Evolutionary conservation across 139 green algal genomes (phyloP).

Genomic region (Coelastrella sp.): DNA sequence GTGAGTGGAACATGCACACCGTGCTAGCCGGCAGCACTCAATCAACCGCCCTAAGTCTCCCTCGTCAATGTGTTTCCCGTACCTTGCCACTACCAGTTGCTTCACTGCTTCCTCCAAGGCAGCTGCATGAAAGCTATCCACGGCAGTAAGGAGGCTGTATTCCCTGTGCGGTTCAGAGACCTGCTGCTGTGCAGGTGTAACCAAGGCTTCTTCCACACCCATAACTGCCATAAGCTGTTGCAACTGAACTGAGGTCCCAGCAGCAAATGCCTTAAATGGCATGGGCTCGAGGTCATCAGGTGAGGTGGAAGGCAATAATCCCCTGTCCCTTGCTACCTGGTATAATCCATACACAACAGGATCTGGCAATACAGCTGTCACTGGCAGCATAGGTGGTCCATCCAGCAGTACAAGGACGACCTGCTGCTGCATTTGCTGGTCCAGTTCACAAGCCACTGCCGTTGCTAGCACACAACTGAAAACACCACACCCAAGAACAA

Average conservation of each 20-base stretch:
- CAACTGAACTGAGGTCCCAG: background rate
- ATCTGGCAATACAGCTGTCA: conserved; percentile 35
- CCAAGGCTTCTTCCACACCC: background rate
- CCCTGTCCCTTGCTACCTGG: conserved; percentile 8
- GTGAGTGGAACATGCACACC: background rate
- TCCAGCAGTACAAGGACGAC: conserved; percentile 76
- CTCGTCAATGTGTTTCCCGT: background rate
- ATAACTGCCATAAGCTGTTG: conserved; percentile 6
- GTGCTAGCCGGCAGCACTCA: conserved; percentile 7
- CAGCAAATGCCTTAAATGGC: conserved; percentile 5
- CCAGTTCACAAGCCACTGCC: conserved; percentile 57
- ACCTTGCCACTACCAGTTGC: background rate
- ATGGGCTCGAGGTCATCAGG: background rate
- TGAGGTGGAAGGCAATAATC: background rate
- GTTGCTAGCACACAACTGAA: conserved; percentile 66
- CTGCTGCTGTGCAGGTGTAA: background rate
- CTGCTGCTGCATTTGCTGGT: conserved; percentile 41
- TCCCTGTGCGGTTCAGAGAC: background rate
- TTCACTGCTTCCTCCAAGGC: background rate
- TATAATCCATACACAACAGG: conserved; percentile 31
- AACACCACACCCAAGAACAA: conserved; percentile 63
- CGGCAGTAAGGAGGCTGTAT: background rate
- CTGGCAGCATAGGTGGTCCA: conserved; percentile 59
- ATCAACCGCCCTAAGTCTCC: background rate
- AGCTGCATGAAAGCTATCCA: background rate